phyloP scores from a whole-genome alignment of 2,329 filamentous ascomycete genomes.

The Colletotrichum lentis region DNA sequence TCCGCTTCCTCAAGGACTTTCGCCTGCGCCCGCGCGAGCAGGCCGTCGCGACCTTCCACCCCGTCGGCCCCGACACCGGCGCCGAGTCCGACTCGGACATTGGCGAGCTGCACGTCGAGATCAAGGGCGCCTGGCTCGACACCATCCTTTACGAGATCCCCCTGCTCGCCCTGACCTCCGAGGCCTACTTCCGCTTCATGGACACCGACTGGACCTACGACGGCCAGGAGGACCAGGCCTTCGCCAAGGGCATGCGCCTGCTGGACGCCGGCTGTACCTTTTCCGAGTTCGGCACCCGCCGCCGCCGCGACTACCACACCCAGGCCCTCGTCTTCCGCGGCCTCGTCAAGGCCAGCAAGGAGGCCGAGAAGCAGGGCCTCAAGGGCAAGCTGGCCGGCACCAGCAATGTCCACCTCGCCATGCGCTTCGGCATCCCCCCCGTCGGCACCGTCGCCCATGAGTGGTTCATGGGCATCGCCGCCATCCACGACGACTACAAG shows the following conservation, averaged over 20 bases:
- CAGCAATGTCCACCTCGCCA: conserved; percentile 96
- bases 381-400: conserved; percentile 83
- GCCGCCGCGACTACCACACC: conserved; percentile 91
- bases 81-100: conserved; percentile 69
- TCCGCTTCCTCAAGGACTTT: conserved; percentile 83
- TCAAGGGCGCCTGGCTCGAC: conserved; percentile 87
- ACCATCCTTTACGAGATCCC: conserved; percentile 99
- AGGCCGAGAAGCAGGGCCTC: conserved; percentile 70
- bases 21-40: conserved; percentile 83
- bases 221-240: conserved; percentile 85
- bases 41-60: conserved; percentile 73
- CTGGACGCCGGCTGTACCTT: conserved; percentile 85
- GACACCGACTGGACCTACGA: conserved; percentile 92
- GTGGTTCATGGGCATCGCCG: conserved; percentile 99
- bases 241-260: conserved; percentile 78
- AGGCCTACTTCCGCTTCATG: conserved; percentile 97
- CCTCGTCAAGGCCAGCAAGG: conserved; percentile 78
- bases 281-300: conserved; percentile 91
- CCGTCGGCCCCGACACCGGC: conserved; percentile 64
- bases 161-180: conserved; percentile 87
- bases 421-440: conserved; percentile 85
- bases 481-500: conserved; percentile 85
- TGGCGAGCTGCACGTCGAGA: conserved; percentile 79
- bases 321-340: conserved; percentile 92
- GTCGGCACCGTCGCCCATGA: conserved; percentile 93